Conservation (phyloP, 768 basidiomycete species). For the Coprinopsis cinerea region DNA sequence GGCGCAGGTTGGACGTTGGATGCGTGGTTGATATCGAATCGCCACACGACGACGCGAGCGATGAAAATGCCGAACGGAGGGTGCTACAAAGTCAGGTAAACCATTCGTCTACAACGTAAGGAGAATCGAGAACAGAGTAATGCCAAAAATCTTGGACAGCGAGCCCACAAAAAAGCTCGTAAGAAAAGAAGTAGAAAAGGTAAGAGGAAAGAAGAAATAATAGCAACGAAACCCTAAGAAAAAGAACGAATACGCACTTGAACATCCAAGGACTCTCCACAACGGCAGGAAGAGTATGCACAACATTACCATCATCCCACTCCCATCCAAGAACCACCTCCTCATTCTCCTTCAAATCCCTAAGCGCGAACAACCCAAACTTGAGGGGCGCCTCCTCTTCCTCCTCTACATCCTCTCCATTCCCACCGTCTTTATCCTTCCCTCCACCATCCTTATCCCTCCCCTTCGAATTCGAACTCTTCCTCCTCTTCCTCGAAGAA, state of each 20-base stretch:
- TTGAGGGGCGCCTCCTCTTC: slow-evolving; percentile 35
- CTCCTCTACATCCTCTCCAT: slow-evolving; percentile 16
- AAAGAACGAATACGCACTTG: slow-evolving; percentile 39
- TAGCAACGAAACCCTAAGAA: slow-evolving; percentile 7
- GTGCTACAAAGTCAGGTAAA: too few species aligned
- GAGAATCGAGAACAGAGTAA: too few species aligned
- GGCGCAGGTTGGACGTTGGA: too few species aligned
- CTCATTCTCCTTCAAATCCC: slow-evolving; percentile 70
- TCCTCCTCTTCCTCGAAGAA: neutral
- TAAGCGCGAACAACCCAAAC: slow-evolving; percentile 78
- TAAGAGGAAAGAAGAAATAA: slow-evolving; percentile 11
- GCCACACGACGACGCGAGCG: too few species aligned
- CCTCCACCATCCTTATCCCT: slow-evolving; percentile 14
- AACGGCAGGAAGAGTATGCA: slow-evolving; percentile 71
- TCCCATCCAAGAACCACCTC: slow-evolving; percentile 93
- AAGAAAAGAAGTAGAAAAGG: slow-evolving; percentile 6
- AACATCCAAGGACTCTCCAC: slow-evolving; percentile 52
- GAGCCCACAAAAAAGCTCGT: neutral
- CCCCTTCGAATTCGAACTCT: too few species aligned
- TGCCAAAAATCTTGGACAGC: neutral
- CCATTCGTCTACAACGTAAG: too few species aligned
- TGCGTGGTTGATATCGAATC: too few species aligned
- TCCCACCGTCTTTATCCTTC: slow-evolving; percentile 8
- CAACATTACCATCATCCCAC: slow-evolving; percentile 90
- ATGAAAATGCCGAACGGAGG: too few species aligned